Conservation (phyloP, 2,329 filamentous ascomycete species). For the Truncatella angustata region DNA sequence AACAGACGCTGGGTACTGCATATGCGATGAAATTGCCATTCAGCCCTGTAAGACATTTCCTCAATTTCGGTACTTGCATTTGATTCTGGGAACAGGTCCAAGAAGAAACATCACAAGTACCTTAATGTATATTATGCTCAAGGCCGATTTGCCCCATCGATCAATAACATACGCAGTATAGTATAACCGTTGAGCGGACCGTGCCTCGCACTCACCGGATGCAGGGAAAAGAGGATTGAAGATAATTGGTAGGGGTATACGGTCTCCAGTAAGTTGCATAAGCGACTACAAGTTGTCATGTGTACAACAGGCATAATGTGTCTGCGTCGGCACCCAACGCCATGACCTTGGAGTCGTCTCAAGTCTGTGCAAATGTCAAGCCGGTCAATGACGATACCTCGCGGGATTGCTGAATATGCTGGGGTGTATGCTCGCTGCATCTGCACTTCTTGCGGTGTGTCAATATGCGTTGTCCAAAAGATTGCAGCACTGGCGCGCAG, state of each 20-base stretch:
- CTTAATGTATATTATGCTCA: not conserved
- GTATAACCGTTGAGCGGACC: not conserved
- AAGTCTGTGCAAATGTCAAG: not conserved
- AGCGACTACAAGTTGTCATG: not conserved
- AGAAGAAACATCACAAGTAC: not conserved
- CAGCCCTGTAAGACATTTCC: conserved; percentile 9
- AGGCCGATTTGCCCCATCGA: not conserved
- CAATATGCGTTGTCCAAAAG: conserved; percentile 7
- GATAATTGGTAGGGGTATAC: not conserved
- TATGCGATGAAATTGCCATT: not conserved
- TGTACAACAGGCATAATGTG: not conserved
- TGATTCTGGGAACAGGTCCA: not conserved
- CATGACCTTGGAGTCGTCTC: conserved; percentile 8
- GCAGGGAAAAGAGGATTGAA: not conserved
- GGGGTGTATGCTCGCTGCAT: not conserved
- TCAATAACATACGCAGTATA: not conserved
- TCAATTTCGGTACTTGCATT: not conserved
- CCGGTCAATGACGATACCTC: not conserved
- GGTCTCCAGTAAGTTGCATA: conserved; percentile 1
- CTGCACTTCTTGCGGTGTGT: conserved; percentile 2
- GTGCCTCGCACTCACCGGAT: not conserved
- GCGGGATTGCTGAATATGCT: not conserved
- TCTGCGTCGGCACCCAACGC: conserved; percentile 10
- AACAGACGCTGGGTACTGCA: not conserved
- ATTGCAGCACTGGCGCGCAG: conserved; percentile 1